phyloP scores from a whole-genome alignment of 2,329 filamentous ascomycete genomes.

The Pseudopithomyces chartarum region DNA sequence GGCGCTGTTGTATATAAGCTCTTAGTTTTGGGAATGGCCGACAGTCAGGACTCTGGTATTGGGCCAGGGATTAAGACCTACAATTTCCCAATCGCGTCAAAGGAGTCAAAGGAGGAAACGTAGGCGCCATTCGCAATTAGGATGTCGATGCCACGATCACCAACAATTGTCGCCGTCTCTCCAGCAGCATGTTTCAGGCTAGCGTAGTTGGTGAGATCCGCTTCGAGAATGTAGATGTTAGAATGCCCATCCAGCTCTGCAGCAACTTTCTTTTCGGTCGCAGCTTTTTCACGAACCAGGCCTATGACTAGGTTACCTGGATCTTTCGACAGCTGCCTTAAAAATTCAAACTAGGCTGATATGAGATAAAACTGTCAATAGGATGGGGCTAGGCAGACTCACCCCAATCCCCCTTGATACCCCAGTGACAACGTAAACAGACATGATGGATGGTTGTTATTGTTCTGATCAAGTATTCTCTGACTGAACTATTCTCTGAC shows the following conservation, averaged over 20 bases:
- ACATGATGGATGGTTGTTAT: no score
- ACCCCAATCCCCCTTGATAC: no score
- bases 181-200: constrained; percentile 26
- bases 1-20: constrained; percentile 20
- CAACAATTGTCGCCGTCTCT: constrained; percentile 21
- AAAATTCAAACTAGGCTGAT: no score
- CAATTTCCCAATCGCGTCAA: constrained; percentile 45
- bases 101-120: constrained; percentile 34
- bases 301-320: constrained; percentile 32
- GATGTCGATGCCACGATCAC: constrained; percentile 51
- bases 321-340: constrained; percentile 53
- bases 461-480: no score
- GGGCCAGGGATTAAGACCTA: constrained; percentile 38
- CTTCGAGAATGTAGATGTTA: constrained; percentile 30
- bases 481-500: no score
- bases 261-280: constrained; percentile 51
- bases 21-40: neutral
- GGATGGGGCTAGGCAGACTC: no score
- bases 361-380: no score
- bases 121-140: constrained; percentile 58
- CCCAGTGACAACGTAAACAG: no score
- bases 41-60: no score
- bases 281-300: constrained; percentile 45
- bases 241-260: constrained; percentile 41
- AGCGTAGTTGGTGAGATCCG: constrained; percentile 26